Base-by-base conservation (phyloP, 108 stramenopile genomes). In the Cyclotella distinguenda region DNA sequence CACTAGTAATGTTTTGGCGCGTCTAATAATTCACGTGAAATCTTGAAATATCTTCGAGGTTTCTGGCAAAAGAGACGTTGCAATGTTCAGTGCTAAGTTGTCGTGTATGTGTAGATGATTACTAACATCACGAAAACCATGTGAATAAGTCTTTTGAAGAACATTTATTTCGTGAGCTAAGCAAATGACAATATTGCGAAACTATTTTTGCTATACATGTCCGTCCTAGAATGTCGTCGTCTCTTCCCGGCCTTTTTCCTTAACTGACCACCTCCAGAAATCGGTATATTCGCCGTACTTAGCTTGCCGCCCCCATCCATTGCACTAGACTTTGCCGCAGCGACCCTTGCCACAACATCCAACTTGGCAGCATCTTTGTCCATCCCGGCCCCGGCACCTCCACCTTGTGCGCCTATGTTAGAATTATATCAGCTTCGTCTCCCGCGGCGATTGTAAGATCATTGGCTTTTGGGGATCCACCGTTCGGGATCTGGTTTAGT, bases 401-500 rank as follows among this genome's bases (percentile, higher is more conserved):
- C 80, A 34, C 88, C 91, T 67, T 90, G 89, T 25, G 85, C 89
- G 25, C 94, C 93, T 30, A 84, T 59, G 40, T 86, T 85, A 33
- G 82, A 74, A 64, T 77, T 70, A 32, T 78, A 65, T 36, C 73
- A 63, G 23, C 74, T 48, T 22, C 81, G 72, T 42, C 84, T 66
- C 27, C 92, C 84, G 39, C 90, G 73, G 45, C 90, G 84, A 60
- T 85, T 86, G 62, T 87, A 85, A 13, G 84, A 86, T 60, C 97
- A 74, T 72, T 95, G 95, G 60, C 85, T 85, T 65, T 95, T 93
- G 23, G 95, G 92, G 18, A 97, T 84, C 97, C 97, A 97, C 38
- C 97, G 90, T 77, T 97, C 97, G 16, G 97, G 95, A 81, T 97
- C 89, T 5, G 97, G 97, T 66, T 83, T 81, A 32, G 80, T 64